Evolutionary conservation across 75 land plant species (phyloP).

Genomic region (Adiantum capillusveneris): DNA sequence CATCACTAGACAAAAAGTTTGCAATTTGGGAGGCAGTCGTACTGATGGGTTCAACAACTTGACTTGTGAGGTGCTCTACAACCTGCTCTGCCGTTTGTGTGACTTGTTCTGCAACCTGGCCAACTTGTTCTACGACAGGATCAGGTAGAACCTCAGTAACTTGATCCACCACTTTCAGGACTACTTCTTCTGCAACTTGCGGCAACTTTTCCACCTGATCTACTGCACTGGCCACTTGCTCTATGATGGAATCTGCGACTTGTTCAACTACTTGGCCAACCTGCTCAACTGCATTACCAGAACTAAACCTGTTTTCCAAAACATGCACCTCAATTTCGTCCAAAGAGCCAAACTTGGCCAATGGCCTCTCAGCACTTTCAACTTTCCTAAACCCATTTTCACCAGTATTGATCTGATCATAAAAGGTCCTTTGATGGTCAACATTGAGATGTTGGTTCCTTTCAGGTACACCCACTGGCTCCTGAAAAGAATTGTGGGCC

Average conservation of each 20-base stretch:
- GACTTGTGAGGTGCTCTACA: slow-evolving; percentile 10
- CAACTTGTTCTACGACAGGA: slow-evolving; percentile 13
- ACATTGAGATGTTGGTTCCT: not conserved
- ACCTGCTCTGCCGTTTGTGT: slow-evolving; percentile 11
- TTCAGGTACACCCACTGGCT: too few species aligned
- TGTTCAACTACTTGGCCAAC: not conserved
- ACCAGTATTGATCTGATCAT: not conserved
- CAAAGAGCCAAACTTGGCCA: not conserved
- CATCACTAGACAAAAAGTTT: slow-evolving; percentile 10
- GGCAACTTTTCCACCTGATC: not conserved
- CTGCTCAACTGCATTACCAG: not conserved
- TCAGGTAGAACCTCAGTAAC: slow-evolving; percentile 18
- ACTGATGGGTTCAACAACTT: slow-evolving; percentile 6
- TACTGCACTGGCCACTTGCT: not conserved
- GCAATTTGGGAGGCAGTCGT: slow-evolving; percentile 15
- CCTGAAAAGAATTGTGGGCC: too few species aligned
- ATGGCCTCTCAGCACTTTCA: not conserved
- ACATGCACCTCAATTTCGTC: not conserved
- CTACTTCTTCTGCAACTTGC: slow-evolving; percentile 15
- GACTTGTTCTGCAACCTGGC: slow-evolving; percentile 25
- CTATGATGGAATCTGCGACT: not conserved
- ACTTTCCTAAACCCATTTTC: not conserved
- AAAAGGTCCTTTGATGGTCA: not conserved
- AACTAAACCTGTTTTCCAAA: not conserved
- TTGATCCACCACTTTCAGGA: slow-evolving; percentile 12